Base-by-base conservation (phyloP, 2,329 filamentous ascomycete species). In the Microcera coccophila region DNA sequence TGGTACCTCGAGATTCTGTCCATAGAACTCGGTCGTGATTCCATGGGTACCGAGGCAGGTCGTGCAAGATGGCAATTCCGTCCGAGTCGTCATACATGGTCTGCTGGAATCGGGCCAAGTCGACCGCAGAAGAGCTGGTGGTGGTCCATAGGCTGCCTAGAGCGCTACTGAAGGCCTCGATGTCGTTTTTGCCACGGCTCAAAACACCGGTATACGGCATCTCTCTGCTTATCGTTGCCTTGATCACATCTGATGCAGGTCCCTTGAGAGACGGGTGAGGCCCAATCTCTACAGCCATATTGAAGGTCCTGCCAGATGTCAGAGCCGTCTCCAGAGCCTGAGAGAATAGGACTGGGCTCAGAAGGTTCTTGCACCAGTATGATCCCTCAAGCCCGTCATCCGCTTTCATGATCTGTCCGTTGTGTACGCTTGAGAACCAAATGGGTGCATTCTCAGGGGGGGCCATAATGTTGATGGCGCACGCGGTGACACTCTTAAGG, bases 221-320 rank as follows among this genome's bases (percentile, higher is more conserved):
- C n/a, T n/a, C n/a, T n/a, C n/a, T n/a, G n/a, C n/a, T n/a, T 9
- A 28, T 28, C 9, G 24, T 28, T 9, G 9, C 24, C 14, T 28
- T 28, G 9, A 9, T 9, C 9, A 28, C 24, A 9, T 28, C 24
- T 14, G 9, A 14, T 35, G 73, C 60, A 3, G 73, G 73, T 0
- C 72, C 71, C 38, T 70, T 66, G 2, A 76, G 62, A 4, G 70
- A 71, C 1, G 72, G 64, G 46, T 75, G 73, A 0, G 73, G 72
- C 0, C 73, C 72, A 5, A 76, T 52, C 52, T 76, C 73, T 8
- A 45, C 11, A 17, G 38, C 34, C 5, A 32, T 33, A 19, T 45
- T 38, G 3, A 45, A n/a, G 8, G 31, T 7, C 9, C 16, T 15
- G 8, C 31, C 24, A 14, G 24, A 9, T 9, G 24, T 9, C 14